phyloP scores from a whole-genome alignment of 163 green algal genomes.

The Scenedesmus sp. region DNA sequence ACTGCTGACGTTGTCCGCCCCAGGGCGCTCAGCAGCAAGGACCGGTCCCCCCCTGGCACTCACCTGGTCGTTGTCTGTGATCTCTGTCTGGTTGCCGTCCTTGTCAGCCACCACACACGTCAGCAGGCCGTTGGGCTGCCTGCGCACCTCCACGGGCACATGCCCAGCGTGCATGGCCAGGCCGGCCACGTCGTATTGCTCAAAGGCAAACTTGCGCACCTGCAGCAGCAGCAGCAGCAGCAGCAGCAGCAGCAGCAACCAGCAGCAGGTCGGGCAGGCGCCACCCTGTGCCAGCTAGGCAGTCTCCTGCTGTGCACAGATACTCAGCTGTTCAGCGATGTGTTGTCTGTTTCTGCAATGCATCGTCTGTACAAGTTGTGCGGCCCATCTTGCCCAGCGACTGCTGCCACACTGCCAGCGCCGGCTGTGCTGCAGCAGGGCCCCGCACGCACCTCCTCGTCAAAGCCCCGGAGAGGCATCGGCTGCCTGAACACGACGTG shows the following conservation, averaged over 20 bases:
- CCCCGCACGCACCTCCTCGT: slow-evolving; percentile 70
- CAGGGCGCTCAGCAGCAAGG: not conserved
- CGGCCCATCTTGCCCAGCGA: not conserved
- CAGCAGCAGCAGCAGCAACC: not conserved
- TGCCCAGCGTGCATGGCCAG: slow-evolving; percentile 82
- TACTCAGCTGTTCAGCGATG: too few relatives aligned
- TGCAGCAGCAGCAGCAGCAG: slow-evolving; percentile 41
- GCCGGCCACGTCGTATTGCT: slow-evolving; percentile 77
- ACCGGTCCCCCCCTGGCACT: not conserved
- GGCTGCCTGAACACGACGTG: slow-evolving; percentile 88
- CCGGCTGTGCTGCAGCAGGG: not conserved
- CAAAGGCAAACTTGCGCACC: slow-evolving; percentile 74
- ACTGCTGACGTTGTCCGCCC: not conserved
- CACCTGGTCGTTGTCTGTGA: slow-evolving; percentile 71
- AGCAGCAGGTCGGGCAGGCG: not conserved
- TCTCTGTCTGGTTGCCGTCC: slow-evolving; percentile 58
- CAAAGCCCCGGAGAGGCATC: slow-evolving; percentile 83
- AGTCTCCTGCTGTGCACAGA: not conserved
- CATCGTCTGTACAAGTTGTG: not conserved
- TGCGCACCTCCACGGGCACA: slow-evolving; percentile 70
- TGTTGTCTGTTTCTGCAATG: not conserved
- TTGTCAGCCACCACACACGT: slow-evolving; percentile 65
- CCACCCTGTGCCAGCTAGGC: not conserved
- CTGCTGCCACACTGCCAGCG: not conserved
- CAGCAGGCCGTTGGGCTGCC: slow-evolving; percentile 74